phyloP scores from a whole-genome alignment of 1,284 basidiomycete genomes.

The Caloboletus firmus region DNA sequence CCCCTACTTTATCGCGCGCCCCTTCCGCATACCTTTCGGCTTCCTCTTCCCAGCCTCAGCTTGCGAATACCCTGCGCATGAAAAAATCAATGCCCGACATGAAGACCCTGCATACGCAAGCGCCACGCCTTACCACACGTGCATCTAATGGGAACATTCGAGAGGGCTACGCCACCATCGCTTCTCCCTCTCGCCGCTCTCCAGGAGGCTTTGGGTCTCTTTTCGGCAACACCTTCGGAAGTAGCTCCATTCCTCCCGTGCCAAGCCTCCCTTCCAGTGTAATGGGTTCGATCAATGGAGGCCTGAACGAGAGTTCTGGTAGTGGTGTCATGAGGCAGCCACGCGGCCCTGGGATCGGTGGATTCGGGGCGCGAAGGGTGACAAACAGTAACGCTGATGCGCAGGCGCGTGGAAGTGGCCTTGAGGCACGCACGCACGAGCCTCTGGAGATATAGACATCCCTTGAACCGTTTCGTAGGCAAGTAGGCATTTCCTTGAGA shows the following conservation, averaged over 20 bases:
- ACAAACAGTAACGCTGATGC: slow-evolving; percentile 48
- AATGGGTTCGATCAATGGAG: slow-evolving; percentile 44
- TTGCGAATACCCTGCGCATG: slow-evolving; percentile 65
- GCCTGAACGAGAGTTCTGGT: slow-evolving; percentile 42
- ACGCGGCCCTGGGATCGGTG: slow-evolving; percentile 70
- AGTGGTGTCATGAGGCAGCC: slow-evolving; percentile 75
- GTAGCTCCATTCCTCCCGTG: slow-evolving; percentile 67
- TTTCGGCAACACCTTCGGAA: slow-evolving; percentile 47
- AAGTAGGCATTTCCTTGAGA: slow-evolving; percentile 22
- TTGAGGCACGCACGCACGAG: slow-evolving; percentile 80
- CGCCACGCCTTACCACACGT: slow-evolving; percentile 78
- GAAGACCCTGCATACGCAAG: slow-evolving; percentile 80
- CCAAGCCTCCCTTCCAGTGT: slow-evolving; percentile 68
- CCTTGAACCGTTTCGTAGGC: slow-evolving; percentile 11
- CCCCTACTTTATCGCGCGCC: slow-evolving; percentile 70
- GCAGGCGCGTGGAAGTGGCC: slow-evolving; percentile 56
- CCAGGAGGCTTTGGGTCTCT: slow-evolving; percentile 69
- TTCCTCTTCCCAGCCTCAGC: slow-evolving; percentile 46
- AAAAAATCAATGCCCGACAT: slow-evolving; percentile 97
- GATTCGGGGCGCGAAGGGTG: slow-evolving; percentile 64
- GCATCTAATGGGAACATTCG: slow-evolving; percentile 90
- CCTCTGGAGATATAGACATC: slow-evolving; percentile 69
- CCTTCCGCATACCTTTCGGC: slow-evolving; percentile 69
- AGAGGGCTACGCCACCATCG: slow-evolving; percentile 87
- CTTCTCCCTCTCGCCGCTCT: slow-evolving; percentile 73